These are phyloP conservation scores for Sclerotinia glacialis DNA, from an alignment of 2,329 filamentous ascomycete genomes.

Conservation along the genomic window DNA sequence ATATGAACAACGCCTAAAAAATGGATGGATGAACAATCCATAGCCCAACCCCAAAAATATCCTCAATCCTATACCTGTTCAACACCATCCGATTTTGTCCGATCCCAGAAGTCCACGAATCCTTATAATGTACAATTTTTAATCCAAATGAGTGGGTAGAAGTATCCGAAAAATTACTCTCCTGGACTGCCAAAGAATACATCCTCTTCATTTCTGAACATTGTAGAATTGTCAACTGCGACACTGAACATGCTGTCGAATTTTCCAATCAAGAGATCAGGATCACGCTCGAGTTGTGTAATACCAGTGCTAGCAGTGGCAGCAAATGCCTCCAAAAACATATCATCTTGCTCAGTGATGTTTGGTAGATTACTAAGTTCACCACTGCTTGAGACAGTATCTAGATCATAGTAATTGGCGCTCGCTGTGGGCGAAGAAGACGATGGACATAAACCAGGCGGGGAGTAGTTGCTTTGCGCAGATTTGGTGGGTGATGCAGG, in stretches of 20 bases:
- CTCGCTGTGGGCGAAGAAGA: conserved; percentile 52
- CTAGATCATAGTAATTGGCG: conserved; percentile 36
- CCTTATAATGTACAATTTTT: conserved; percentile 17
- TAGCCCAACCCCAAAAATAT: not conserved
- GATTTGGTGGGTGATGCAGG: conserved; percentile 52
- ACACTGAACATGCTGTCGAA: conserved; percentile 36
- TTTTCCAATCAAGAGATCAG: conserved; percentile 37
- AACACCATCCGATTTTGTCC: conserved; percentile 20
- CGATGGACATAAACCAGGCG: conserved; percentile 59
- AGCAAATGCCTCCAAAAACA: conserved; percentile 40
- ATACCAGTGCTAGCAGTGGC: conserved; percentile 28
- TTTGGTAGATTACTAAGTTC: conserved; percentile 30
- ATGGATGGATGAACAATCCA: conserved; percentile 14
- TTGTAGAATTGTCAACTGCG: conserved; percentile 26
- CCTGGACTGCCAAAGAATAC: conserved; percentile 40
- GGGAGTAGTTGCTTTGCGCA: conserved; percentile 50
- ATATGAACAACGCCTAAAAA: conserved; percentile 22
- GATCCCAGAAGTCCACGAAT: conserved; percentile 5
- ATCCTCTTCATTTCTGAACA: conserved; percentile 35
- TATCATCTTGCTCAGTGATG: conserved; percentile 39
- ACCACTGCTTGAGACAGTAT: conserved; percentile 30
- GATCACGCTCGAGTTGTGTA: conserved; percentile 36
- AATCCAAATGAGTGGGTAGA: conserved; percentile 12
- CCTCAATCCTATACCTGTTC: conserved; percentile 1
- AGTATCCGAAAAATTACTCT: conserved; percentile 14